Percentiles rank a stretch among this genome's conserved stretches.
Conservation (phyloP, 208 protist species). For the Phytomonas francai region DNA sequence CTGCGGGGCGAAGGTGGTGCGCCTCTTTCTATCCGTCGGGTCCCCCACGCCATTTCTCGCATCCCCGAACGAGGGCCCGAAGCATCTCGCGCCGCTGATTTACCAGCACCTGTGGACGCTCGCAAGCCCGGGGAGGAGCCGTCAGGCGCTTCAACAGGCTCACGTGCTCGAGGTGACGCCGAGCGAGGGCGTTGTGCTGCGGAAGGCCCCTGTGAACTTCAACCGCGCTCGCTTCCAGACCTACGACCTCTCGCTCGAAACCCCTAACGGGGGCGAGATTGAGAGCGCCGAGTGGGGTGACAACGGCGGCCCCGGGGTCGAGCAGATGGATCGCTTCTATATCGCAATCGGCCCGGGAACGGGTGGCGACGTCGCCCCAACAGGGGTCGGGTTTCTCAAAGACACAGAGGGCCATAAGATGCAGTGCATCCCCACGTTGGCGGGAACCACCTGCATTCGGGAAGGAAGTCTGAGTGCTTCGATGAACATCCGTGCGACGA, state of each 20-base stretch:
- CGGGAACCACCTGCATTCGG: too few species aligned
- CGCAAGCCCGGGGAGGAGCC: conserved; percentile 10
- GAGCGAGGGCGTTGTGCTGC: conserved; percentile 39
- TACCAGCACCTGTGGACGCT: conserved; percentile 35
- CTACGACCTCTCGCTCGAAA: conserved; percentile 46
- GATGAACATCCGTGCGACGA: conserved; percentile 47
- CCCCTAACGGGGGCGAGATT: background rate
- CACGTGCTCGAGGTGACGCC: conserved; percentile 51
- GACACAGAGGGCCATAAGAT: background rate
- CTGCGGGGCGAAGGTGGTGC: conserved; percentile 57
- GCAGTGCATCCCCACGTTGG: background rate
- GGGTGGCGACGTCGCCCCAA: conserved; percentile 10
- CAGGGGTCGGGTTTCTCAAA: background rate
- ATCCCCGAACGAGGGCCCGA: background rate
- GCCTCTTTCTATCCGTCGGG: conserved; percentile 36
- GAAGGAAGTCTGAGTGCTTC: conserved; percentile 44
- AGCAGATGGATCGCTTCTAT: conserved; percentile 1
- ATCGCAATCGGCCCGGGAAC: conserved; percentile 36
- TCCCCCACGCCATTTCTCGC: background rate
- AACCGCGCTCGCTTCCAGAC: conserved; percentile 47
- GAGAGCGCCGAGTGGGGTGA: background rate
- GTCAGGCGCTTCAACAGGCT: conserved; percentile 9
- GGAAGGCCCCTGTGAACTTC: conserved; percentile 53
- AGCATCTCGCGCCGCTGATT: conserved; percentile 4
- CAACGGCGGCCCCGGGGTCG: background rate